Evolutionary conservation across 2,329 filamentous ascomycete species (phyloP).

Genomic region (Cladophialophora chaetospira): DNA sequence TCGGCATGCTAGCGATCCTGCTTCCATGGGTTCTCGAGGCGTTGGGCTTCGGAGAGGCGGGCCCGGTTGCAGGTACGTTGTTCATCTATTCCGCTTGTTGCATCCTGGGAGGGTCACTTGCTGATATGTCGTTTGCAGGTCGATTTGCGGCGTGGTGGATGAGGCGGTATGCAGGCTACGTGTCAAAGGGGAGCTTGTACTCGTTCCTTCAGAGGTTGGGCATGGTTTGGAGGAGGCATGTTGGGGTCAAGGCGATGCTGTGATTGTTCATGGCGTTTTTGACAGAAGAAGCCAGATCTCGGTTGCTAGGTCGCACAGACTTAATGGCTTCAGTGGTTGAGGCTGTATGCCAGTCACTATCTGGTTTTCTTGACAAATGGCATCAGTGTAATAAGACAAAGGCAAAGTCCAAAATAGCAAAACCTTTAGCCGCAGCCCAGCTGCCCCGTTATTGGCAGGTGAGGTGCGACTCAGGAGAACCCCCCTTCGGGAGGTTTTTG

Average conservation of each 20-base stretch:
- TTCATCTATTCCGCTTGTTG: not conserved
- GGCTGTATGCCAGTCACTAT: too few species aligned
- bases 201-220: conserved; percentile 48
- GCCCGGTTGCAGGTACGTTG: conserved; percentile 31
- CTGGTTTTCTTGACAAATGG: too few species aligned
- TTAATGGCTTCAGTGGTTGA: too few species aligned
- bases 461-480: too few species aligned
- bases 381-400: too few species aligned
- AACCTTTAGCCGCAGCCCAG: too few species aligned
- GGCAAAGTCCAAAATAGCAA: too few species aligned
- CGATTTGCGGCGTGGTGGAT: conserved; percentile 48
- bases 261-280: not conserved
- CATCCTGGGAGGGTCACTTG: not conserved
- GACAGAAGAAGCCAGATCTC: too few species aligned
- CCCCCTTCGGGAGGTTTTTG: too few species aligned
- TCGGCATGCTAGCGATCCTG: conserved; percentile 34
- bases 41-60: conserved; percentile 36
- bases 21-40: conserved; percentile 35
- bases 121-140: conserved; percentile 19
- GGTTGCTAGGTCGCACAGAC: too few species aligned
- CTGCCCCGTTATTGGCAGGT: too few species aligned
- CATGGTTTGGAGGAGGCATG: conserved; percentile 37
- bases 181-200: conserved; percentile 46
- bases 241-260: not conserved
- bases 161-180: conserved; percentile 41